These are phyloP conservation scores for Stylonectria norvegica DNA, from an alignment of 2,329 filamentous ascomycete genomes.

Conservation along the genomic window DNA sequence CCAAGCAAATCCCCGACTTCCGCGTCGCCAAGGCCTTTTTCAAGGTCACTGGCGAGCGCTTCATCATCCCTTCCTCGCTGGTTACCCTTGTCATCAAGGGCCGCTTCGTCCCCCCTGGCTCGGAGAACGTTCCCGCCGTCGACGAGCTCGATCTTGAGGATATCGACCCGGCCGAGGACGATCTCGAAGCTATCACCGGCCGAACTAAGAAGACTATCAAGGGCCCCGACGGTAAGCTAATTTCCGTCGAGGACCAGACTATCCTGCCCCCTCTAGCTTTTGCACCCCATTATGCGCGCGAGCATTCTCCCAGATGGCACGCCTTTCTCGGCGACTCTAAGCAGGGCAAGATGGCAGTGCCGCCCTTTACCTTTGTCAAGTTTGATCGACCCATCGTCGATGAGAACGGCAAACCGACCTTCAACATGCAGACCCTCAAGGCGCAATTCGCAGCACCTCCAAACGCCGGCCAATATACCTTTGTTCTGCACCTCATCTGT, in stretches of 20 bases:
- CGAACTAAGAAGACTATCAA: conserved; percentile 68
- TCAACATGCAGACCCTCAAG: conserved; percentile 92
- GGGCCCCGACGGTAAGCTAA: conserved; percentile 54
- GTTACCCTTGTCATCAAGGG: conserved; percentile 95
- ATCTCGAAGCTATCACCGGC: conserved; percentile 79
- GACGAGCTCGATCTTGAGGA: conserved; percentile 82
- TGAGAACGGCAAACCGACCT: conserved; percentile 79
- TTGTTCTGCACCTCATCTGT: conserved; percentile 89
- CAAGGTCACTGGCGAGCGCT: conserved; percentile 93
- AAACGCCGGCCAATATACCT: conserved; percentile 87
- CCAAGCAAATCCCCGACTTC: conserved; percentile 78
- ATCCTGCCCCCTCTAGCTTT: conserved; percentile 81
- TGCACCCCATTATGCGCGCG: conserved; percentile 85
- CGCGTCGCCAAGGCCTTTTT: conserved; percentile 92
- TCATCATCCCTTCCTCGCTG: conserved; percentile 86
- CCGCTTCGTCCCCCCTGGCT: conserved; percentile 86
- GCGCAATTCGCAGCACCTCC: conserved; percentile 95
- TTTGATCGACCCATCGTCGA: conserved; percentile 89
- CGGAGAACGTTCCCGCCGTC: conserved; percentile 68
- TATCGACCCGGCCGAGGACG: conserved; percentile 87
- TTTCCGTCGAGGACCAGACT: conserved; percentile 57
- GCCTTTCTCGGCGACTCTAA: conserved; percentile 93
- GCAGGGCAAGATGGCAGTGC: conserved; percentile 92
- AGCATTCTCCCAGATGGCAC: conserved; percentile 88
- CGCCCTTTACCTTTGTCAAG: conserved; percentile 88